Evolutionary conservation across 2,329 filamentous ascomycete species (phyloP), one percentile per base, ranked within the genome.

Genomic region (Thelonectria olida): DNA sequence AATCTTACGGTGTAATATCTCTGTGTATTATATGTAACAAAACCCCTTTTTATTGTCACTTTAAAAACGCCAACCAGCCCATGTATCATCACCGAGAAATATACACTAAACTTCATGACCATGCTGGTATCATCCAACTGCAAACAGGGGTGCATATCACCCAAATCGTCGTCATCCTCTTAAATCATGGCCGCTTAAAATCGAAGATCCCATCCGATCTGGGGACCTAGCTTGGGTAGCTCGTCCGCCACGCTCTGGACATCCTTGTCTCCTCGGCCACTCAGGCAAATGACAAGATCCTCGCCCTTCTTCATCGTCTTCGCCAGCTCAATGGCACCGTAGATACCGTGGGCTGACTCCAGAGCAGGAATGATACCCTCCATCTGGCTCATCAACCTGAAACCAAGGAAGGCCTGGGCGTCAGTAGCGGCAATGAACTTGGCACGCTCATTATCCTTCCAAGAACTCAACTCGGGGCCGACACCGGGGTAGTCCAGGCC

Each of bases 221-320:
- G 84, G 7, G 96, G 96, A 0, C 96, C 95, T 64, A 99, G 78
- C 69, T 85, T 91, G 17, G 95, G 95, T 74, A 99, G 80, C 80
- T 97, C 93, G 74, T 99, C 96, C 0, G 96, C 96, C 52, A 99
- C 95, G 73, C 92, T 97, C 86, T 99, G 94, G 61, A 99, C 96
- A 75, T 99, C 96, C 88, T 99, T 99, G 80, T 99, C 96, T 65
- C 96, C 96, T 70, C 96, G 85, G 8, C 96, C 96, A 74, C 92
- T 96, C 36, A 99, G 78, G 80, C 95, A 98, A 65, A 99, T 94
- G 61, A 99, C 95, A 25, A 99, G 81, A 73, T 98, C 93, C 80
- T 97, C 82, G 53, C 87, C 93, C 81, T 93, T 92, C 68, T 85
- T 85, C 92, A 97, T 94, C 59, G 90, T 92, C 88, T 97, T 97